Evolutionary conservation across 2,329 filamentous ascomycete species (phyloP), one percentile per base, ranked within the genome.

Genomic region (Apiospora kogelbergensis): DNA sequence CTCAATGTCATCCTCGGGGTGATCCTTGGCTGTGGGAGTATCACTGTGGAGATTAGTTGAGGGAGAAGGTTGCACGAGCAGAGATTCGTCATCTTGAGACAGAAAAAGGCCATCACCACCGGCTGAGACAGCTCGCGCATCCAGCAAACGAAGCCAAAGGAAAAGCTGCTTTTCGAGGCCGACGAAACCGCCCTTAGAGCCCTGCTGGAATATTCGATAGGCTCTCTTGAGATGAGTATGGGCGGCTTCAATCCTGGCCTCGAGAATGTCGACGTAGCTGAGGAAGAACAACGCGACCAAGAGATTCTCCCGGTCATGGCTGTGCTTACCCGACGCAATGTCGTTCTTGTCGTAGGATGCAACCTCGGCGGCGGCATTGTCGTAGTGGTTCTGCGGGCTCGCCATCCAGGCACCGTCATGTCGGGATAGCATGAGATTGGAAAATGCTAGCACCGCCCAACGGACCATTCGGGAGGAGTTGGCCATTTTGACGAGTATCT

Each of bases 21-120:
- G 71, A 71, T 69, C 69, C 37, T 71, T 74, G 46, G n/a, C 22
- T 6, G 9, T 20, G 2, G 72, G 74, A 7, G 73, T 75, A 5
- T 76, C 76, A 4, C 76, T 77, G 17, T 81, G 77, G 7, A 80
- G 76, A n/a, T 78, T 83, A 1, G 78, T 74, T 9, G 42, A 45
- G 6, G 82, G 81, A 0, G 84, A 84, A 7, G 83, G 78, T 66
- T 85, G 78, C 11, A 81, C 80, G 17, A 86, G 77, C 9, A 85
- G 73, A 1, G 78, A 75, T 68, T 86, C 85, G 48, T 86, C 82
- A 17, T 83, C 81, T 15, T 85, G 82, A 7, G 80, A 79, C 1
- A 89, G 76, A 67, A 88, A 87, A 1, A 87, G 76, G 0, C 86
- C 86, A 68, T 88, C 85, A 1, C 86, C 86, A 3, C 86, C 86